phyloP scores from a whole-genome alignment of 495 filamentous ascomycete species.

The Evernia prunastri region DNA sequence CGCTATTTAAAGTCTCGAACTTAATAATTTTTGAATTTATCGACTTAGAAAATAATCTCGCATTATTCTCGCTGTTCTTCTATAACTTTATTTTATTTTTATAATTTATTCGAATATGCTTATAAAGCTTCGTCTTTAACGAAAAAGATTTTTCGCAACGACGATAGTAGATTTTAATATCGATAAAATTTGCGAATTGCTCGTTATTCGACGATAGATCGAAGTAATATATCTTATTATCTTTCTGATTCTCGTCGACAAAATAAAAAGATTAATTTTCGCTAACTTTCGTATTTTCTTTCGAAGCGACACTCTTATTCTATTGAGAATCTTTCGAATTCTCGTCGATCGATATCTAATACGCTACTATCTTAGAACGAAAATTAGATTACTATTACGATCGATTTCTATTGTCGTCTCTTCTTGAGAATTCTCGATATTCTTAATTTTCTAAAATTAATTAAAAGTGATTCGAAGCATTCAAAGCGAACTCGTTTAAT shows the following conservation, averaged over 20 bases:
- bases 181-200: not conserved
- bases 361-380: not conserved
- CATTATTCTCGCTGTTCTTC: no score
- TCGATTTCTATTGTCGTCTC: not conserved
- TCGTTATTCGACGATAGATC: not conserved
- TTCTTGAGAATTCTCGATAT: not conserved
- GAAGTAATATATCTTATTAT: not conserved
- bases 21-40: constrained; percentile 2
- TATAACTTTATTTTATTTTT: not conserved
- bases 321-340: no score
- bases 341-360: not conserved
- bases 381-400: not conserved
- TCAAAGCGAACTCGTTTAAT: no score
- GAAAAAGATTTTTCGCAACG: constrained; percentile 1
- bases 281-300: not conserved
- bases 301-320: no score
- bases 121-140: not conserved
- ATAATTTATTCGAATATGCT: not conserved
- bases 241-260: not conserved
- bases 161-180: not conserved
- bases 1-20: not conserved
- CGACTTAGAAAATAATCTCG: not conserved
- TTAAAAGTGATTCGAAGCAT: not conserved
- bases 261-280: not conserved
- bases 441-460: not conserved